Base-by-base conservation (phyloP, 306 rosid species). In the Castanospermum australe region DNA sequence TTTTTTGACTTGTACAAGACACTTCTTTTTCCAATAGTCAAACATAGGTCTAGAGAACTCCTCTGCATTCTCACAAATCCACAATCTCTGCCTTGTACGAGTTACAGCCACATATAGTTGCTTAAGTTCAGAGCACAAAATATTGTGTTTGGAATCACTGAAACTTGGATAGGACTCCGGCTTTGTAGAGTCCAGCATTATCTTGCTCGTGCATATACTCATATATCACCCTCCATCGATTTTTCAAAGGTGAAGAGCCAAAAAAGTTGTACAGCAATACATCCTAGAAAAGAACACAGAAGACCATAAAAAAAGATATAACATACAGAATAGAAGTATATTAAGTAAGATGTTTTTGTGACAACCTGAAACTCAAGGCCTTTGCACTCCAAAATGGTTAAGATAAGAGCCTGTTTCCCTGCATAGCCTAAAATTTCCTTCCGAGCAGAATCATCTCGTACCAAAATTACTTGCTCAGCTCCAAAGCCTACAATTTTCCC, bases 331-430 rank as follows among this genome's bases (percentile, higher is more conserved):
- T 1, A 36, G 8, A 54, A 59, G 20, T 25, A 9, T 39, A 38
- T 54, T 28, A 41, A 28, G n/a, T 13, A 33, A 14, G 7, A 61
- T 13, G 20, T 5, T 35, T 21, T 55, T 12, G 21, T 2, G 22
- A 30, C 62, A 48, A 93, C 97, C 97, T 93, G 96, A 81, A 93
- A 93, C 38, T 93, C 96, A 32, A 93, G 97, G n/a, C 97, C 97
- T 65, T 92, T 92, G 79, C 97, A 92, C 81, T 92, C 96, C 47
- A 92, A 33, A 36, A 90, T 80, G 4, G 97, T 92, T 60, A 92
- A 76, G 11, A 92, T 88, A 83, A 92, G 96, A 79, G 97, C 96
- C 8, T 90, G 87, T 72, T 92, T 90, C 41, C 93, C 97, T 32
- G 89, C 91, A 65, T 75, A 45, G 2, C 47, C 79, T 7, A 79